These are phyloP conservation scores for Chaetomiaceae sp. DNA, from an alignment of 2,329 filamentous ascomycete genomes.

Conservation along the genomic window DNA sequence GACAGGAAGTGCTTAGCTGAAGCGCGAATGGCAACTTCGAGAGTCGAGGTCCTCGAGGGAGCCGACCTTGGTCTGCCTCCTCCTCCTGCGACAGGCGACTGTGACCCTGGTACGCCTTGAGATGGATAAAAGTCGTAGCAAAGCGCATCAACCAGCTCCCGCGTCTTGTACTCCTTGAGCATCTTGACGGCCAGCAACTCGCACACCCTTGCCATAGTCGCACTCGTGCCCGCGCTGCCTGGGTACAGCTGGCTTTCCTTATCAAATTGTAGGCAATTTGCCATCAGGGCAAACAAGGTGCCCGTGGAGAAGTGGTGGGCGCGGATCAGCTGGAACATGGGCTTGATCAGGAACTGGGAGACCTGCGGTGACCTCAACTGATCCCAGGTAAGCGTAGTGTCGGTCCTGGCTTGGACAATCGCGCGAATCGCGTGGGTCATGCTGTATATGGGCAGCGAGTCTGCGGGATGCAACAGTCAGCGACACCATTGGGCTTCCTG, in stretches of 20 bases:
- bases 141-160: slow-evolving; percentile 88
- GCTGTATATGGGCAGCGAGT: slow-evolving; percentile 82
- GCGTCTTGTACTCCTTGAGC: slow-evolving; percentile 81
- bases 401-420: slow-evolving; percentile 76
- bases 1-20: slow-evolving; percentile 90
- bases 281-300: slow-evolving; percentile 84
- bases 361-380: slow-evolving; percentile 93
- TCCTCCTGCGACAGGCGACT: slow-evolving; percentile 36
- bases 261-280: slow-evolving; percentile 87
- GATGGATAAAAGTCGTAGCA: slow-evolving; percentile 94
- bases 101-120: slow-evolving; percentile 63
- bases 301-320: slow-evolving; percentile 78
- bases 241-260: slow-evolving; percentile 82
- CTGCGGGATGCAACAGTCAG: slow-evolving; percentile 42
- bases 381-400: slow-evolving; percentile 91
- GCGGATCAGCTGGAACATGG: slow-evolving; percentile 86
- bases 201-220: slow-evolving; percentile 81
- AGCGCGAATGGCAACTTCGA: slow-evolving; percentile 89
- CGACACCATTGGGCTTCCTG: neutral
- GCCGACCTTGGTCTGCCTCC: slow-evolving; percentile 46
- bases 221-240: slow-evolving; percentile 77
- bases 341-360: slow-evolving; percentile 92
- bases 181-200: slow-evolving; percentile 87
- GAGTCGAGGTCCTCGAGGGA: slow-evolving; percentile 76
- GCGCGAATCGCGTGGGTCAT: slow-evolving; percentile 86